Base-by-base conservation (phyloP, 2,329 filamentous ascomycete genomes). In the Nannizziopsis barbatae region DNA sequence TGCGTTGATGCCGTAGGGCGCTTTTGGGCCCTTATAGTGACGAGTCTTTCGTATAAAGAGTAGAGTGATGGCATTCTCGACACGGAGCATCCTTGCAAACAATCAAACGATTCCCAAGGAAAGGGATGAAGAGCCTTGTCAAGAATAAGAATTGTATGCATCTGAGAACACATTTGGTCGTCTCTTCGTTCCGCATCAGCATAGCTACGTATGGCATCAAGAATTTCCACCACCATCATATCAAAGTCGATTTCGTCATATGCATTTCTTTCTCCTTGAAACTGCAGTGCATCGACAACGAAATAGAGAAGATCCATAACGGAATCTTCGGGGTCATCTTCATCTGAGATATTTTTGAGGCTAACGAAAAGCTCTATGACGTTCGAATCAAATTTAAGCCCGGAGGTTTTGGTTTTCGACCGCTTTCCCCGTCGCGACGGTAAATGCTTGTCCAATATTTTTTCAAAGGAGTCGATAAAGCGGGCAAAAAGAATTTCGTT, bases 171-270 rank as follows among this genome's bases (percentile, higher is more conserved):
- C 18, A 17, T 12, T 5, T 15, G 17, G 30, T 47, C 43, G 10
- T 49, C 45, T 20, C 42, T 40, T 36, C 32, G 37, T 42, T 51
- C 46, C 30, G 65, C 66, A 47, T 75, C 73, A 58, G 95, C 82
- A 60, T 95, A 95, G 0, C 79, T 76, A 43, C 81, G 79, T 20
- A 98, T 70, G 1, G 88, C 86, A 65, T 95, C 90, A 35, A 87
- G 76, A 0, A 86, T 86, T 57, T 95, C 88, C 35, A 96, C 75
- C 4, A 89, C 80, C 79, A 98, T 93, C 56, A 75, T 71, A 57
- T 98, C 92, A 61, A 96, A 94, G 65, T 96, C 90, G 53, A 98
- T 86, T 68, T 98, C 92, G 58, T 98, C 92, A 65, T 95, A 95
- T 0, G 93, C 92, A 61, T 96, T 98, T 42, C 81, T 79, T 67